These are phyloP conservation scores for Solanum chaucha DNA, from an alignment of 257 asterid species.

Conservation along the genomic window DNA sequence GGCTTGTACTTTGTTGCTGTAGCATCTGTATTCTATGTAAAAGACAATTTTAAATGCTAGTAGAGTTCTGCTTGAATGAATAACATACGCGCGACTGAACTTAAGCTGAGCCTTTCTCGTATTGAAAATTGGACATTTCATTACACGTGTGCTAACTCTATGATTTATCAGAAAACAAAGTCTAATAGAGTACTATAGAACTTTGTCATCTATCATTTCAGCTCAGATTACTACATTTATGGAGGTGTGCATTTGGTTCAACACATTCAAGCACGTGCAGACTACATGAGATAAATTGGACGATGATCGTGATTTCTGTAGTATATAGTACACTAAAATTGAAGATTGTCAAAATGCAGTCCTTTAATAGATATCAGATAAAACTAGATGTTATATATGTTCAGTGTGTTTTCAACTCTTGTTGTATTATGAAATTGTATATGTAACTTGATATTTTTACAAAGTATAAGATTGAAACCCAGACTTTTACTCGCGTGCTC, in stretches of 20 bases:
- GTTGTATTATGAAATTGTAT: not conserved
- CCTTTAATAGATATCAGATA: not conserved
- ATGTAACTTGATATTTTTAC: not conserved
- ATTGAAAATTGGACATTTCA: not conserved
- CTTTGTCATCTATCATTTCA: not conserved
- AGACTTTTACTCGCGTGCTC: not conserved
- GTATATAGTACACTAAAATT: not conserved
- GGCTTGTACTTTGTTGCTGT: not conserved
- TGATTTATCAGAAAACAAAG: not conserved
- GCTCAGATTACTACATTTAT: not conserved
- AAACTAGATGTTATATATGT: not conserved
- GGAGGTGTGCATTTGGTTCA: not conserved
- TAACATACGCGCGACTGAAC: not conserved
- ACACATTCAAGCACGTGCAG: not conserved
- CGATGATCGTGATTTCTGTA: not conserved
- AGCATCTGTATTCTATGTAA: not conserved
- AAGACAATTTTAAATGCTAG: not conserved
- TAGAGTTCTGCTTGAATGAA: not conserved
- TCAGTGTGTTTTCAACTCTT: not conserved
- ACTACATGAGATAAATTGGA: not conserved
- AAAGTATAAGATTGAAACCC: not conserved
- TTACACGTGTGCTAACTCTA: not conserved
- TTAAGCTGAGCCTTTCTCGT: not conserved
- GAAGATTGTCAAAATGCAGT: not conserved
- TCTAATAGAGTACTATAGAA: not conserved